Base-by-base conservation (phyloP, 257 asterid species). In the Mentha longifolia region DNA sequence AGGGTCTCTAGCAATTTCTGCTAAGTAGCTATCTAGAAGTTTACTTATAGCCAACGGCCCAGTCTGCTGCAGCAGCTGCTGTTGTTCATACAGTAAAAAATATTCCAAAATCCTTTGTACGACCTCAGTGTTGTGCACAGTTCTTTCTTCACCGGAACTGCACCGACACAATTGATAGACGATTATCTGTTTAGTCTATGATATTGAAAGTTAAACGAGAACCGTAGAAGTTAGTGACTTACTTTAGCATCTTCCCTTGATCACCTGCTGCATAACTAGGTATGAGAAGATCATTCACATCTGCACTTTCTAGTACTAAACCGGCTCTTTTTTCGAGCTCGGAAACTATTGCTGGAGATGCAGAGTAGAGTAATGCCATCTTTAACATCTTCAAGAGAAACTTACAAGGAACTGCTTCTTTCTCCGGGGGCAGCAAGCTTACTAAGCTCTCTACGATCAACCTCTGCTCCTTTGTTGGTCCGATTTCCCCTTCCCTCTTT, bases 321-420 rank as follows among this genome's bases (percentile, higher is more conserved):
- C 90, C 96, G 37, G 77, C 86, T 82, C 95, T 76, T 76, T 92
- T 86, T 78, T 92, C 97, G 15, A 92, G 95, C 83, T 92, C 97
- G 0, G 95, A 82, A 43, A 89, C 76, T 67, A 92, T 77, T 42
- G 95, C 95, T 28, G 90, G 87, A 3, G 97, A 89, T 59, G 85
- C 89, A 0, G 89, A 84, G 75, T 76, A 85, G 52, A 79, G 72
- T 10, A 80, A 66, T 25, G 96, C 91, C 84, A 86, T 71, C 80
- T 85, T 92, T 71, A 89, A 67, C 87, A 92, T 75, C 83, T 81
- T 76, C 43, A 84, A 25, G 33, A 92, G 87, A 62, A 92, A 92
- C 79, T 85, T 87, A 49, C 96, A 89, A 67, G 96, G 73, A 74
- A 85, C 86, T 16, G 92, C 83, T 77, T 86, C 93, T 68, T 82